Evolutionary conservation across 1,284 basidiomycete species (phyloP).

Genomic region (Rhizoctonia solani): DNA sequence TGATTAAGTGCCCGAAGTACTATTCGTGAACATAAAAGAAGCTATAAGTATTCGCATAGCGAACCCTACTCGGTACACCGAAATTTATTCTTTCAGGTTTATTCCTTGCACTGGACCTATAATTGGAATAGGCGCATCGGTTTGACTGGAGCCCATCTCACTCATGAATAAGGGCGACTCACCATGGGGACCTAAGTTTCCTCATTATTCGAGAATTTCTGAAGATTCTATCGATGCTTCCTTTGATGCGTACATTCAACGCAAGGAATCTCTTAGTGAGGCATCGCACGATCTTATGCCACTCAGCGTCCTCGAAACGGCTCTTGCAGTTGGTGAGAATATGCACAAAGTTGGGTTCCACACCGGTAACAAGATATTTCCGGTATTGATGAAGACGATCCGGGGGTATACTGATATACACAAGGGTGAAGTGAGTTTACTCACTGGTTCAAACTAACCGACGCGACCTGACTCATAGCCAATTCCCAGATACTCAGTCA

Average conservation of each 20-base stretch:
- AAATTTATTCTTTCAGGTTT: too few relatives aligned
- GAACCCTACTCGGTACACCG: too few relatives aligned
- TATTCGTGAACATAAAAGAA: too few relatives aligned
- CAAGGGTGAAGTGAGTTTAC: background rate
- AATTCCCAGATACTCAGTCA: constrained; percentile 12
- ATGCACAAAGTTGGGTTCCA: constrained; percentile 24
- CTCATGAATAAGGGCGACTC: constrained; percentile 14
- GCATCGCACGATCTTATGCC: background rate
- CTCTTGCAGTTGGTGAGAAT: constrained; percentile 8
- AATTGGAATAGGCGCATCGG: too few relatives aligned
- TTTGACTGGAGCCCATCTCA: too few relatives aligned
- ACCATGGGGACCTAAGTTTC: background rate
- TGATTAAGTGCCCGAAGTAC: too few relatives aligned
- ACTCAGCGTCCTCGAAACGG: background rate
- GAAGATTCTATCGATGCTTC: background rate
- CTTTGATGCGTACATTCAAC: background rate
- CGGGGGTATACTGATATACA: background rate
- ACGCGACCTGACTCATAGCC: background rate
- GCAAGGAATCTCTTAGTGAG: background rate
- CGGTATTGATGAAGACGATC: constrained; percentile 1
- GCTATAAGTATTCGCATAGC: too few relatives aligned
- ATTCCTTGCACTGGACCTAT: too few relatives aligned
- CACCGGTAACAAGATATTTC: background rate
- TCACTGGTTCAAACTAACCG: background rate
- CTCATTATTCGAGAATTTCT: background rate